Evolutionary conservation across 371 early-diverging fungal species (phyloP).

Genomic region (Rhizopus sp.): DNA sequence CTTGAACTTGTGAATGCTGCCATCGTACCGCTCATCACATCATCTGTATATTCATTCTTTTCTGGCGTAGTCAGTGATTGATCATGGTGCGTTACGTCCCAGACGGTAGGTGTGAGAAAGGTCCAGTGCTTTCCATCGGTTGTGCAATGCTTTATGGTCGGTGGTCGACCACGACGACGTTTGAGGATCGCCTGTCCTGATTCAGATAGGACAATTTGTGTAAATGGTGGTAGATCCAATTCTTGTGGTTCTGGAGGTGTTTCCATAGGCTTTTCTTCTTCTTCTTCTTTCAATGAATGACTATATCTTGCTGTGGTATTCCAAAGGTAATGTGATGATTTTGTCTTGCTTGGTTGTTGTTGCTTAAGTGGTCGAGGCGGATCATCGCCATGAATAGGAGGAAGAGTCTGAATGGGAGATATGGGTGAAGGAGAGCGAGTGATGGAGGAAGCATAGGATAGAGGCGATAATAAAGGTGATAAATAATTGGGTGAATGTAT

Average conservation of each 20-base stretch:
- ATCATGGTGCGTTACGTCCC: slow-evolving; percentile 35
- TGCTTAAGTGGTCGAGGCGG: slow-evolving; percentile 22
- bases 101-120: slow-evolving; percentile 49
- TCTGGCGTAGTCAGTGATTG: neutral
- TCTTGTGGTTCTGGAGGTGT: slow-evolving; percentile 3
- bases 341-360: slow-evolving; percentile 4
- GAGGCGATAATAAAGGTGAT: slow-evolving; percentile 31
- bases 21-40: slow-evolving; percentile 28
- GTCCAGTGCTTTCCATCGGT: slow-evolving; percentile 43
- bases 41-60: slow-evolving; percentile 5
- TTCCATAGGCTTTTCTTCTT: too few relatives aligned
- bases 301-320: slow-evolving; percentile 2
- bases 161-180: slow-evolving; percentile 49
- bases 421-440: slow-evolving; percentile 16
- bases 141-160: slow-evolving; percentile 27
- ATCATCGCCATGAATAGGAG: slow-evolving; percentile 31
- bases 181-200: slow-evolving; percentile 45
- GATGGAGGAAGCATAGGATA: slow-evolving; percentile 23
- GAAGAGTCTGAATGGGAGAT: slow-evolving; percentile 6
- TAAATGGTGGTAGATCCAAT: slow-evolving; percentile 20
- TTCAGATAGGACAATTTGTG: slow-evolving; percentile 35
- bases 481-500: slow-evolving; percentile 13
- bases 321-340: neutral
- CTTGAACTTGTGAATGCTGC: slow-evolving; percentile 46
- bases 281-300: neutral